Evolutionary conservation across 1,284 basidiomycete species (phyloP).

Genomic region (Erythrobasidium hasegawianum): DNA sequence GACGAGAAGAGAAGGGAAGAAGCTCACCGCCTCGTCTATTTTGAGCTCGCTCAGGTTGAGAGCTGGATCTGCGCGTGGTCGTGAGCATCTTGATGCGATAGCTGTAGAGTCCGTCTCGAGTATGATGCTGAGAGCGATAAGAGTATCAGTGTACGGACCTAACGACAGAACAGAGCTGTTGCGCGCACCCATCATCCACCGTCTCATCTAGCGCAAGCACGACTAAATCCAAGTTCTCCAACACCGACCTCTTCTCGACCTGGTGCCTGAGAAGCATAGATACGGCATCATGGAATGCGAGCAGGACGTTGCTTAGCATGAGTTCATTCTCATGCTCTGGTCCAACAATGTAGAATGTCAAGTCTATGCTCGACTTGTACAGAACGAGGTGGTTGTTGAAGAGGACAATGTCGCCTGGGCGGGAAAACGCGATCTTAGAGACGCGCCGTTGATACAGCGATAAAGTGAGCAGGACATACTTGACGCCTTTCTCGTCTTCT

Average conservation of each 20-base stretch:
- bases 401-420: conserved; percentile 92
- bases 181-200: conserved; percentile 96
- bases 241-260: conserved; percentile 88
- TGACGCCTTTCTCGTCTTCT: conserved; percentile 87
- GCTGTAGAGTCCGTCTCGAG: conserved; percentile 94
- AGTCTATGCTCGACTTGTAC: conserved; percentile 89
- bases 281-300: conserved; percentile 82
- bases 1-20: too few species aligned
- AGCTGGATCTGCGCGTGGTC: conserved; percentile 79
- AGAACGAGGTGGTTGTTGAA: conserved; percentile 87
- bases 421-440: too few species aligned
- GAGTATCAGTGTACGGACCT: background rate
- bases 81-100: conserved; percentile 88
- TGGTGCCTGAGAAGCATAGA: conserved; percentile 81
- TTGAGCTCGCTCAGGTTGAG: conserved; percentile 74
- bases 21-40: conserved; percentile 85
- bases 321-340: conserved; percentile 88
- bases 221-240: conserved; percentile 93
- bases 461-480: background rate
- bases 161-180: too few species aligned
- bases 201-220: conserved; percentile 93
- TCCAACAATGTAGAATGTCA: conserved; percentile 93
- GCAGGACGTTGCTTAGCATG: conserved; percentile 82
- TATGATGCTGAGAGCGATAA: conserved; percentile 72
- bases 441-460: too few species aligned